These are phyloP conservation scores for Tetrastigma voinierianum DNA, from an alignment of 164 flowering plant genomes.

Conservation along the genomic window DNA sequence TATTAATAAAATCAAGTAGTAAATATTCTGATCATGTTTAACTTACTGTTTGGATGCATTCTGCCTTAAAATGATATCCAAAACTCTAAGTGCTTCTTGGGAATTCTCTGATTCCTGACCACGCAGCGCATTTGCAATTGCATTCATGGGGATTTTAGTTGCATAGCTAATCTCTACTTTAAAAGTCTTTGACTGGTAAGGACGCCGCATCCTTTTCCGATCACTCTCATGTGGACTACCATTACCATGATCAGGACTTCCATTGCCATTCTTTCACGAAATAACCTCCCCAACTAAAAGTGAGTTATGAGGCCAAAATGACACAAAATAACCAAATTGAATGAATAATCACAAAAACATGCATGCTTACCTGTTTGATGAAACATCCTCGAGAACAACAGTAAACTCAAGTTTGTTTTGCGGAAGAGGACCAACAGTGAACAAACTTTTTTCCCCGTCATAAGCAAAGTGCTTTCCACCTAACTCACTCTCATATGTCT, in stretches of 20 bases:
- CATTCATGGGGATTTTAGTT: slow-evolving; percentile 84
- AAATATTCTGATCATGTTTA: background rate
- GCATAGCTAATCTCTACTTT: slow-evolving; percentile 86
- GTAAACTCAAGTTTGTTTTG: slow-evolving; percentile 75
- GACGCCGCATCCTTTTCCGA: slow-evolving; percentile 61
- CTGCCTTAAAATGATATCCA: slow-evolving; percentile 87
- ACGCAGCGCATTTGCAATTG: slow-evolving; percentile 73
- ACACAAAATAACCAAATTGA: background rate
- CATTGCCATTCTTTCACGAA: slow-evolving; percentile 49
- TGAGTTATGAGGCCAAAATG: background rate
- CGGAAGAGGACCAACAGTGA: slow-evolving; percentile 81
- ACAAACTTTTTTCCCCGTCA: slow-evolving; percentile 92
- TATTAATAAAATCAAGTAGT: background rate
- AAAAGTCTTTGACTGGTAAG: slow-evolving; percentile 60
- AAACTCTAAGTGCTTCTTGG: slow-evolving; percentile 83
- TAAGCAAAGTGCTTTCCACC: slow-evolving; percentile 79
- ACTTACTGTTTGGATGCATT: slow-evolving; percentile 91
- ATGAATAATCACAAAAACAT: background rate
- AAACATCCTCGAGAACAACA: slow-evolving; percentile 71
- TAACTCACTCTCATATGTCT: slow-evolving; percentile 72
- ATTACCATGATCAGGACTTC: slow-evolving; percentile 52
- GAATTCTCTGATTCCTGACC: slow-evolving; percentile 87
- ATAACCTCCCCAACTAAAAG: too few species aligned
- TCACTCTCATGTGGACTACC: slow-evolving; percentile 60
- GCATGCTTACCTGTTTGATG: slow-evolving; percentile 50